Percentiles rank a stretch among this genome's conserved stretches.
phyloP scores from a whole-genome alignment of 2,329 filamentous ascomycete genomes.

The Chaetomiaceae sp. region DNA sequence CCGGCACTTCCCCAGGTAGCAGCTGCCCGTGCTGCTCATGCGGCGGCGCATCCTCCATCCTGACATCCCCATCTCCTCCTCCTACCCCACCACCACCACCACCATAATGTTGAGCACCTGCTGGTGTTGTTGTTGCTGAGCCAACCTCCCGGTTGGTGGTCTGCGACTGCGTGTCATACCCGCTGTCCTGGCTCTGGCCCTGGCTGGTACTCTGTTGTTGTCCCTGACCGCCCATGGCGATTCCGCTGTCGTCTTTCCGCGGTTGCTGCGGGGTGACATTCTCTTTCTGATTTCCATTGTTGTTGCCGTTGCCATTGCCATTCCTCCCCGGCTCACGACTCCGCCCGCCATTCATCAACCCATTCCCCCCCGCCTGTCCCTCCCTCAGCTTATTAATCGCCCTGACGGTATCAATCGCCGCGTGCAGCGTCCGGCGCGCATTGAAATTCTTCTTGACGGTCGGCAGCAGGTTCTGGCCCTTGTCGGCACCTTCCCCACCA shows the following conservation, averaged over 20 bases:
- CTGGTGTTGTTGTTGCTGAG: conserved; percentile 47
- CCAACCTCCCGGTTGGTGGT: conserved; percentile 28
- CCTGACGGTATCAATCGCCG: conserved; percentile 66
- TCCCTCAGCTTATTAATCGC: conserved; percentile 68
- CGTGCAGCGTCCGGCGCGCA: conserved; percentile 62
- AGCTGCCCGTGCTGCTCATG: conserved; percentile 3
- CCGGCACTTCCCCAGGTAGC: conserved; percentile 37
- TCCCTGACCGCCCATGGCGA: conserved; percentile 16
- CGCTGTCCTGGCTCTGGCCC: conserved; percentile 5
- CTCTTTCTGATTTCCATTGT: neutral
- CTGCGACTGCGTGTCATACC: conserved; percentile 4
- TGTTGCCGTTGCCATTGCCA: neutral
- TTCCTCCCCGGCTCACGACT: conserved; percentile 21
- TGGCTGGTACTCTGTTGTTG: neutral
- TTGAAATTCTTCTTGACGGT: conserved; percentile 74
- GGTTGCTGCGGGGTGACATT: conserved; percentile 15
- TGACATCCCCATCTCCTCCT: too few species aligned
- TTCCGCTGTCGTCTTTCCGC: conserved; percentile 44
- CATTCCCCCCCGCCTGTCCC: conserved; percentile 38
- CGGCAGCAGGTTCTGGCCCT: conserved; percentile 60
- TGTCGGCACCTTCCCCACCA: conserved; percentile 40
- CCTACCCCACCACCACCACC: conserved; percentile 21
- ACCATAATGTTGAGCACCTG: neutral
- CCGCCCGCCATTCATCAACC: conserved; percentile 58
- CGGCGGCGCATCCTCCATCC: conserved; percentile 44